Conservation (phyloP, 1,284 basidiomycete genomes). For the Puccinia triticina region DNA sequence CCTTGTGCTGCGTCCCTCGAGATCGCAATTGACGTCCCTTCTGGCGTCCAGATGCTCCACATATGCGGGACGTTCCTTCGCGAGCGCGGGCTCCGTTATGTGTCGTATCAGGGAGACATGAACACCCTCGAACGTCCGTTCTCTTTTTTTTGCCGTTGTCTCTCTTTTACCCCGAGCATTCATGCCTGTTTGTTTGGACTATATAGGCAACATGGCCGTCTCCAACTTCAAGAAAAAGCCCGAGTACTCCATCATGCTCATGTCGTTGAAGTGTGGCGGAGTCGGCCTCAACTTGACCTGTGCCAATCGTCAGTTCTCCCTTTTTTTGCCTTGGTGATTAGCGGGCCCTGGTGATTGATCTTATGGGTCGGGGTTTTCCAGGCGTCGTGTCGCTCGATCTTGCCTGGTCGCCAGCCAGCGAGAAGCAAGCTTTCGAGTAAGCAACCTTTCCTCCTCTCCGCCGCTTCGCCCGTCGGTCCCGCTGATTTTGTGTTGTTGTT, state of each 20-base stretch:
- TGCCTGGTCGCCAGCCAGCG: slow-evolving; percentile 69
- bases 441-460: slow-evolving; percentile 52
- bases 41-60: slow-evolving; percentile 1
- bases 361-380: neutral
- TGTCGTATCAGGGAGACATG: slow-evolving; percentile 65
- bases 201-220: neutral
- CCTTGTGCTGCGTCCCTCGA: neutral
- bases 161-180: neutral
- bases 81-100: slow-evolving; percentile 63
- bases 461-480: neutral
- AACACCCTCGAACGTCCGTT: slow-evolving; percentile 55
- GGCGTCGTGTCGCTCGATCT: slow-evolving; percentile 69
- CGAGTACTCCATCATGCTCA: slow-evolving; percentile 59
- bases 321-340: neutral
- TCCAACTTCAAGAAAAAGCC: slow-evolving; percentile 55
- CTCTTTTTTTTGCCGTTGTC: neutral
- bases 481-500: slow-evolving; percentile 50
- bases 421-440: slow-evolving; percentile 64
- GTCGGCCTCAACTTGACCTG: slow-evolving; percentile 58
- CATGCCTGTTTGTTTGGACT: slow-evolving; percentile 39
- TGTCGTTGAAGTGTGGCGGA: slow-evolving; percentile 61
- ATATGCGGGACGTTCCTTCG: slow-evolving; percentile 16
- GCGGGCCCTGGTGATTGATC: neutral
- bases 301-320: slow-evolving; percentile 25
- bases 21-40: neutral